Conservation (phyloP, 805 yeast genomes). For the Tetrapisispora namnaoensis region DNA sequence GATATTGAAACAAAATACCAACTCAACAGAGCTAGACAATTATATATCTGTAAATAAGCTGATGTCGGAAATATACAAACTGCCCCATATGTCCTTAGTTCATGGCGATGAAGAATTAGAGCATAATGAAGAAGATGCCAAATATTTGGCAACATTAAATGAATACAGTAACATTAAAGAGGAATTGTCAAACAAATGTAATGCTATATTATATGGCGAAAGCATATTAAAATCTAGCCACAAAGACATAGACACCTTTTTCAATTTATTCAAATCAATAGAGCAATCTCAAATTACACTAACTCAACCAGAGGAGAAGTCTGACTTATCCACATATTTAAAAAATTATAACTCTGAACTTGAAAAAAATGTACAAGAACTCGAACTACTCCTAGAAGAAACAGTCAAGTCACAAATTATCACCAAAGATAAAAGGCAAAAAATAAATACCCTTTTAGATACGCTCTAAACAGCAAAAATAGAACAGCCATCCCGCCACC, state of each 20-base stretch:
- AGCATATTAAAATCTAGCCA: conserved; percentile 2
- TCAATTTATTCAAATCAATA: conserved; percentile 6
- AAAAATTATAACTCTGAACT: conserved; percentile 6
- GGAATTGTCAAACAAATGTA: conserved; percentile 13
- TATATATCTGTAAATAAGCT: conserved; percentile 13
- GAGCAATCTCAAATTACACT: conserved; percentile 1
- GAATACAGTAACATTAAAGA: conserved; percentile 21
- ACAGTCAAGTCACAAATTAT: conserved; percentile 8
- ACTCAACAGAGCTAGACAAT: conserved; percentile 2
- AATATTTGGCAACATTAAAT: conserved; percentile 6
- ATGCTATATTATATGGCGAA: conserved; percentile 12
- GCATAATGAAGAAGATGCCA: conserved; percentile 5
- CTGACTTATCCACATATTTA: conserved; percentile 9
- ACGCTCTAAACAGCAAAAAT: not conserved
- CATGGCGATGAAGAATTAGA: conserved; percentile 7
- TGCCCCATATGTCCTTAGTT: conserved; percentile 16
- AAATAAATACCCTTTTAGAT: not conserved
- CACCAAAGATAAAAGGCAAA: not conserved
- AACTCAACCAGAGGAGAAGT: not conserved
- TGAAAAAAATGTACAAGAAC: conserved; percentile 9
- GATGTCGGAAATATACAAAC: conserved; percentile 13
- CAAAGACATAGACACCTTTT: conserved; percentile 5
- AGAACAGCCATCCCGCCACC: not conserved
- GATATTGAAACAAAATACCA: conserved; percentile 4
- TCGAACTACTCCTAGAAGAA: conserved; percentile 11